These are phyloP conservation scores for Candida peoriensis DNA, from an alignment of 805 yeast genomes.

Conservation along the genomic window DNA sequence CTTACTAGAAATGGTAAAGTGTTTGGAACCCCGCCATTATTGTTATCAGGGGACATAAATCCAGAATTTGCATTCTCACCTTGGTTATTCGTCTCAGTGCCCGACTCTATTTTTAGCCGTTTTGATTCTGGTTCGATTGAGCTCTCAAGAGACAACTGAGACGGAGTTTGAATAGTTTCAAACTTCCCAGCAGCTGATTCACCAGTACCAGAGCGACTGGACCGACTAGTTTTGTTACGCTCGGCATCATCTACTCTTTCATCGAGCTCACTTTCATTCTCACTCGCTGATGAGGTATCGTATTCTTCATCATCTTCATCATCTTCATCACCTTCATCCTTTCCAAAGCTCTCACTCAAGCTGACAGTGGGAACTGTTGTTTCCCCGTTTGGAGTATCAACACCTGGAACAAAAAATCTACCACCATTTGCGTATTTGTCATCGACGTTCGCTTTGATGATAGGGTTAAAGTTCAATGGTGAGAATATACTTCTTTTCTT, in stretches of 20 bases:
- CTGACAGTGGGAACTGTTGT: constrained; percentile 12
- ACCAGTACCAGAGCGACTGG: too few relatives aligned
- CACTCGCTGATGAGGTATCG: constrained; percentile 16
- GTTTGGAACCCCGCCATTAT: constrained; percentile 47
- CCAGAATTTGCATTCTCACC: constrained; percentile 2
- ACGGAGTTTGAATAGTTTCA: background rate
- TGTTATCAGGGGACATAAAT: constrained; percentile 8
- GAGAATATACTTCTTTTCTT: constrained; percentile 65
- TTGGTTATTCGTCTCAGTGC: too few relatives aligned
- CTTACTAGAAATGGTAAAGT: constrained; percentile 65
- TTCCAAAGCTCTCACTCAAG: constrained; percentile 13
- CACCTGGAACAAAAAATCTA: constrained; percentile 58
- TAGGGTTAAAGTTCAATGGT: constrained; percentile 77
- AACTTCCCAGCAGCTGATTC: too few relatives aligned
- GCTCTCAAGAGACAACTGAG: too few relatives aligned
- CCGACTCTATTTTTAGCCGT: too few relatives aligned
- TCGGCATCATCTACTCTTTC: constrained; percentile 14
- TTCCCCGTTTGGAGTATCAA: constrained; percentile 19
- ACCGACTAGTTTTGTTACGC: too few relatives aligned
- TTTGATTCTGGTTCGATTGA: too few relatives aligned
- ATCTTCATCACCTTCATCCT: constrained; percentile 22
- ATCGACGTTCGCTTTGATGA: constrained; percentile 70
- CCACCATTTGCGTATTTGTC: constrained; percentile 89
- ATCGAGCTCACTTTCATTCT: constrained; percentile 14
- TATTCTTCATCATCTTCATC: constrained; percentile 22